These are phyloP conservation scores for Sedum album DNA, from an alignment of 164 flowering plant genomes.

Conservation along the genomic window DNA sequence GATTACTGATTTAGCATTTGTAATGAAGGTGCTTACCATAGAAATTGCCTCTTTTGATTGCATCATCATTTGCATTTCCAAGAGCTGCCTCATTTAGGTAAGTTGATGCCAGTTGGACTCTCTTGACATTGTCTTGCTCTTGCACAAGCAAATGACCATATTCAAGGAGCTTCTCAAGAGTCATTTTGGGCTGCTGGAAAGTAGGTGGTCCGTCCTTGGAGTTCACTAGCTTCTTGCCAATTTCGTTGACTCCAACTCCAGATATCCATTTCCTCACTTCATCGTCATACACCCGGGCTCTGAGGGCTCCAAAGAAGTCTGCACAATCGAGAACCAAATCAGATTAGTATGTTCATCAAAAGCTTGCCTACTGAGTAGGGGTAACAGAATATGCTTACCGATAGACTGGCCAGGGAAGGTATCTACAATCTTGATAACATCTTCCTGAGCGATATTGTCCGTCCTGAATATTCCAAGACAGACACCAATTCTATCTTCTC, in stretches of 20 bases:
- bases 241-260: slow-evolving; percentile 23
- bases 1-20: background rate
- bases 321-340: slow-evolving; percentile 8
- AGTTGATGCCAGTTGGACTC: slow-evolving; percentile 42
- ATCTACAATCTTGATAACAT: slow-evolving; percentile 37
- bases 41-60: slow-evolving; percentile 5
- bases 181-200: slow-evolving; percentile 39
- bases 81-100: slow-evolving; percentile 42
- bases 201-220: slow-evolving; percentile 37
- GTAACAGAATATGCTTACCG: slow-evolving; percentile 18
- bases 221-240: slow-evolving; percentile 41
- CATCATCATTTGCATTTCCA: slow-evolving; percentile 40
- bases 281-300: slow-evolving; percentile 47
- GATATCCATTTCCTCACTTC: slow-evolving; percentile 36
- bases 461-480: slow-evolving; percentile 35
- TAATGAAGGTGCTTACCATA: background rate
- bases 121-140: slow-evolving; percentile 19
- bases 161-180: slow-evolving; percentile 29
- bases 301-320: slow-evolving; percentile 45
- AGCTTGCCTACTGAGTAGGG: background rate
- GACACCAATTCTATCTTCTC: slow-evolving; percentile 41
- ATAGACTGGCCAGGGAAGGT: slow-evolving; percentile 47
- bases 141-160: slow-evolving; percentile 29
- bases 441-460: slow-evolving; percentile 28
- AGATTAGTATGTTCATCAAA: background rate